phyloP scores from a whole-genome alignment of 2,329 filamentous ascomycete genomes.

The Nothomitra cinnamomea region DNA sequence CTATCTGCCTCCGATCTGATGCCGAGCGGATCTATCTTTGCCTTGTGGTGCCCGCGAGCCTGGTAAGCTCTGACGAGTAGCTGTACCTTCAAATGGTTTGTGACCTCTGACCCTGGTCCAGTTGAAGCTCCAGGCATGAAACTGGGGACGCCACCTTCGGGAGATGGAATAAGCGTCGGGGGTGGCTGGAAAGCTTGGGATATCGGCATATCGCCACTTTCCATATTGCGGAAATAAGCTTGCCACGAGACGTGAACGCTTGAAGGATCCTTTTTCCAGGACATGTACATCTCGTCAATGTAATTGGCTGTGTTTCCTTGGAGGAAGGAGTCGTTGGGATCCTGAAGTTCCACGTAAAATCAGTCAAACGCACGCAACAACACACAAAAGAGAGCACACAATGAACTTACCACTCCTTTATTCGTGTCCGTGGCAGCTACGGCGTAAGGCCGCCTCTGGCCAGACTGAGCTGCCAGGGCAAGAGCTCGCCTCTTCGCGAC shows the following conservation, averaged over 20 bases:
- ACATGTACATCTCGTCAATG: constrained; percentile 98
- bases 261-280: constrained; percentile 85
- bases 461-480: constrained; percentile 23
- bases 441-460: constrained; percentile 38
- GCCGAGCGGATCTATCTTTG: constrained; percentile 87
- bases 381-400: not conserved
- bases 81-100: constrained; percentile 96
- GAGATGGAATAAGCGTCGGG: constrained; percentile 72
- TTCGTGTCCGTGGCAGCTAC: constrained; percentile 38
- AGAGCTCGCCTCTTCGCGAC: constrained; percentile 30
- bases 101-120: constrained; percentile 62
- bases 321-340: constrained; percentile 90
- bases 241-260: constrained; percentile 98
- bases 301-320: constrained; percentile 96
- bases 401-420: constrained; percentile 40
- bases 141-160: constrained; percentile 59
- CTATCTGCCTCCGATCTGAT: constrained; percentile 75
- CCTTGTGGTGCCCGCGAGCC: constrained; percentile 94
- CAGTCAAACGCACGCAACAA: constrained; percentile 6
- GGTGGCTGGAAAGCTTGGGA: constrained; percentile 94
- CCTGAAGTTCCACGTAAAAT: constrained; percentile 25
- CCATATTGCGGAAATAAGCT: constrained; percentile 99
- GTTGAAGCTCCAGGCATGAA: constrained; percentile 51
- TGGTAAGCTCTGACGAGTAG: constrained; percentile 94
- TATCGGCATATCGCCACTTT: constrained; percentile 92